Conservation (phyloP, 345 rosid genomes). For the Camelina laxa region DNA sequence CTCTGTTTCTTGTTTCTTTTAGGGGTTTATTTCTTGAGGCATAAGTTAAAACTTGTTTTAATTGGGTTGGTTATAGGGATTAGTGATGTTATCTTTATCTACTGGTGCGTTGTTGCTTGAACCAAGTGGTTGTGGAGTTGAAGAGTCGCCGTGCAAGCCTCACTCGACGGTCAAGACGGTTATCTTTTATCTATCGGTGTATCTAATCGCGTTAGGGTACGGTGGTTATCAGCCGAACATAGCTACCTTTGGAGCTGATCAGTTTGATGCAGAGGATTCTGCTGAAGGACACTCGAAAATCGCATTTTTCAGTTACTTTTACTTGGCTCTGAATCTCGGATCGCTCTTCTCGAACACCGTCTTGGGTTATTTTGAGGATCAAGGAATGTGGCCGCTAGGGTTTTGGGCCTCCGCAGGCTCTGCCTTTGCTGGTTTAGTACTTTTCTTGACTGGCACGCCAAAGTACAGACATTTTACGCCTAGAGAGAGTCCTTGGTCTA, state of each 20-base stretch:
- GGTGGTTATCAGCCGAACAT: slow-evolving; percentile 96
- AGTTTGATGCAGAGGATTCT: slow-evolving; percentile 88
- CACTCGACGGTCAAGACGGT: slow-evolving; percentile 59
- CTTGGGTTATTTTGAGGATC: slow-evolving; percentile 83
- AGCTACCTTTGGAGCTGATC: slow-evolving; percentile 97
- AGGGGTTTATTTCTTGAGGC: slow-evolving; percentile 13
- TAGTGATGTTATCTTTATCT: slow-evolving; percentile 64
- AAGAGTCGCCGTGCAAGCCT: slow-evolving; percentile 59
- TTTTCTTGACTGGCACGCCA: slow-evolving; percentile 78
- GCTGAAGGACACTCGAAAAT: slow-evolving; percentile 80
- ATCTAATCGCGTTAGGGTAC: slow-evolving; percentile 84
- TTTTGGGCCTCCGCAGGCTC: slow-evolving; percentile 92
- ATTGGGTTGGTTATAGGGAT: slow-evolving; percentile 55
- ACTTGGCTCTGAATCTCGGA: slow-evolving; percentile 88
- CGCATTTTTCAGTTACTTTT: slow-evolving; percentile 93
- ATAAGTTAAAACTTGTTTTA: slow-evolving; percentile 17
- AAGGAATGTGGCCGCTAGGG: slow-evolving; percentile 83
- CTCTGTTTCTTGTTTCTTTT: background rate
- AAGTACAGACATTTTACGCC: slow-evolving; percentile 81
- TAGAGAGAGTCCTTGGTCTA: slow-evolving; percentile 77
- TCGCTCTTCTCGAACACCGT: slow-evolving; percentile 92
- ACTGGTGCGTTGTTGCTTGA: slow-evolving; percentile 62
- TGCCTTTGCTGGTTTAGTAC: slow-evolving; percentile 63
- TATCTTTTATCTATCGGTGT: slow-evolving; percentile 74
- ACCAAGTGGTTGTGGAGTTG: slow-evolving; percentile 82